A percentile compares a stretch with the other conserved stretches of the same genome.
Evolutionary conservation across 2,329 filamentous ascomycete genomes (phyloP).

Genomic region (Talaromyces atroroseus): DNA sequence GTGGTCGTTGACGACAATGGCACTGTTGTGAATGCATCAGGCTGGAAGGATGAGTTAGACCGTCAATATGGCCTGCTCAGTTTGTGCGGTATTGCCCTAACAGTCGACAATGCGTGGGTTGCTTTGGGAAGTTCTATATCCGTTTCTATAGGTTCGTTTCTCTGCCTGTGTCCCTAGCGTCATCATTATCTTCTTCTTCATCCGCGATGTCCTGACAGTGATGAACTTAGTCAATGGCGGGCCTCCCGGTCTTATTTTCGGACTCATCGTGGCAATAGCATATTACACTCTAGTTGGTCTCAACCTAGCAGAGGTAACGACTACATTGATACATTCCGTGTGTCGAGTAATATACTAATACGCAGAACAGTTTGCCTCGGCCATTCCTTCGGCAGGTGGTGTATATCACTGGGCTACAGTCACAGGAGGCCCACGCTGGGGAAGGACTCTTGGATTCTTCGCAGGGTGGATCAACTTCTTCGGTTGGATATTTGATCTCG

Average conservation of each 20-base stretch:
- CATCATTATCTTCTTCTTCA: no score
- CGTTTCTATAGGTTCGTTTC: conserved; percentile 30
- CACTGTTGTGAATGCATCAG: conserved; percentile 11
- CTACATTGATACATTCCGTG: neutral
- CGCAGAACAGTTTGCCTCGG: conserved; percentile 39
- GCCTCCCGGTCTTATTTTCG: conserved; percentile 44
- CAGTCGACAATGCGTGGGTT: conserved; percentile 16
- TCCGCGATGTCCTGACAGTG: neutral
- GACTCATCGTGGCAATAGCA: conserved; percentile 45
- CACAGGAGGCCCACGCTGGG: conserved; percentile 34
- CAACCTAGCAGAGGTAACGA: conserved; percentile 33
- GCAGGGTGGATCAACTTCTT: conserved; percentile 43
- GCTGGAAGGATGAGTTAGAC: conserved; percentile 12
- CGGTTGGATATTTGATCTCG: conserved; percentile 14
- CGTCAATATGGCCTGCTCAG: conserved; percentile 14
- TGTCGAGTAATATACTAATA: conserved; percentile 17
- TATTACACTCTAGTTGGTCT: conserved; percentile 44
- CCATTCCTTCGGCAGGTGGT: conserved; percentile 46
- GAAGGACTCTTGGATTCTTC: conserved; percentile 24
- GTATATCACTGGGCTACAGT: conserved; percentile 50
- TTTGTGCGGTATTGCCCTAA: conserved; percentile 14
- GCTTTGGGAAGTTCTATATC: conserved; percentile 14
- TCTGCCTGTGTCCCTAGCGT: neutral
- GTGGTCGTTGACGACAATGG: conserved; percentile 9
- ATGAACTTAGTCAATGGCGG: conserved; percentile 36